A percentile compares a stretch with the other conserved stretches of the same genome.
These are phyloP conservation scores for Kodamaea hsintzibuensis DNA, from an alignment of 805 yeast species.

Conservation along the genomic window DNA sequence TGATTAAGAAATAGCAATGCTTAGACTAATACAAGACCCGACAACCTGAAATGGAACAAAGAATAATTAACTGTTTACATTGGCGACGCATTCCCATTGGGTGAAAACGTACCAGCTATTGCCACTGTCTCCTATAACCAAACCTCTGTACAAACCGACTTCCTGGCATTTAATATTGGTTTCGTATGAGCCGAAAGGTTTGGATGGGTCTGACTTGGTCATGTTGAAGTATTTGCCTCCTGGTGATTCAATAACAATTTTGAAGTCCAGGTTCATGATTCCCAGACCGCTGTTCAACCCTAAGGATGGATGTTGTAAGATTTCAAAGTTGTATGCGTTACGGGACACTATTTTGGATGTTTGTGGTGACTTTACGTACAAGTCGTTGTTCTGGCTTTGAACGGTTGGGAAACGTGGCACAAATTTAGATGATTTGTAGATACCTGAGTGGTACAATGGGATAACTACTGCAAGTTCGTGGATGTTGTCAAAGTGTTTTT, in stretches of 20 bases:
- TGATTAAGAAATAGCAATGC: background rate
- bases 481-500: conserved; percentile 53
- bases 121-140: conserved; percentile 76
- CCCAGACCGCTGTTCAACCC: conserved; percentile 43
- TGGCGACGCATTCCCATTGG: conserved; percentile 70
- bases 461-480: conserved; percentile 74
- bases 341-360: conserved; percentile 56
- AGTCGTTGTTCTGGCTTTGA: conserved; percentile 65
- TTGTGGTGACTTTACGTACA: conserved; percentile 87
- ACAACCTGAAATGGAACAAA: background rate
- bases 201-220: conserved; percentile 46
- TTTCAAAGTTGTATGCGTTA: conserved; percentile 63
- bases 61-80: background rate
- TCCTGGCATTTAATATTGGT: conserved; percentile 64
- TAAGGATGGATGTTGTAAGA: conserved; percentile 61
- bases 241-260: conserved; percentile 79
- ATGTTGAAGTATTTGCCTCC: conserved; percentile 74
- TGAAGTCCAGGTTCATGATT: conserved; percentile 44
- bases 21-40: conserved; percentile 3
- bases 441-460: conserved; percentile 74
- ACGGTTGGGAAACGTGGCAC: conserved; percentile 74
- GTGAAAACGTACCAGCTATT: conserved; percentile 86
- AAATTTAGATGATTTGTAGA: conserved; percentile 61
- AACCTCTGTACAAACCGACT: conserved; percentile 78
- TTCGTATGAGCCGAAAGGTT: conserved; percentile 58